These are phyloP conservation scores for Tillandsia leiboldiana DNA, from an alignment of 176 grass and related monocot genomes.

Conservation along the genomic window DNA sequence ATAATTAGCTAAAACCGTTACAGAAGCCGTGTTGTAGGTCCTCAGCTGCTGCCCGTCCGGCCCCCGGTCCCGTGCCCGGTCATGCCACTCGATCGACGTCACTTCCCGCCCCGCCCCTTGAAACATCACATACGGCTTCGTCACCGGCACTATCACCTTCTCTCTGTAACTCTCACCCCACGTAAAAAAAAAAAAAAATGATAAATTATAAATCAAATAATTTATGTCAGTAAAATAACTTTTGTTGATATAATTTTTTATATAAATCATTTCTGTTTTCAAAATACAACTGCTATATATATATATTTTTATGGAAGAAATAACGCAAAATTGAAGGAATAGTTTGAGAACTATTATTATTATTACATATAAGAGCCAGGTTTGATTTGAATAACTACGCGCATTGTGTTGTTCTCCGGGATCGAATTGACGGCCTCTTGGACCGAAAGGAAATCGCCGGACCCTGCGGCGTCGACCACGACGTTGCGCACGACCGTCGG, in stretches of 20 bases:
- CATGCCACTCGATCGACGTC: constrained; percentile 95
- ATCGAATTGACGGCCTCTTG: constrained; percentile 80
- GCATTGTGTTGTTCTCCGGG: constrained; percentile 61
- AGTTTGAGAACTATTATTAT: neutral
- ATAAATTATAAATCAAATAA: neutral
- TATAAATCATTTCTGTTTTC: neutral
- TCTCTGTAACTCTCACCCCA: constrained; percentile 35
- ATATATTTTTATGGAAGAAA: neutral
- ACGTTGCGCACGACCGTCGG: constrained; percentile 47
- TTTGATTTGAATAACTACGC: constrained; percentile 67
- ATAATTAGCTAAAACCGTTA: constrained; percentile 86
- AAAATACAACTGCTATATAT: neutral
- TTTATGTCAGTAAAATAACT: too few relatives aligned
- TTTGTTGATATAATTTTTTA: neutral
- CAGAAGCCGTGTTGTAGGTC: constrained; percentile 93
- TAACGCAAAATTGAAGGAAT: neutral
- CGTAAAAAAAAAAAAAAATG: neutral
- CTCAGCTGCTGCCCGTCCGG: constrained; percentile 78
- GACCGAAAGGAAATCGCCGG: constrained; percentile 74
- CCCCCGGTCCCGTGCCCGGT: constrained; percentile 71
- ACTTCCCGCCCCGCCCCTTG: constrained; percentile 57
- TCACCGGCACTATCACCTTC: constrained; percentile 75
- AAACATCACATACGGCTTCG: constrained; percentile 90
- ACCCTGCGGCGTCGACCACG: constrained; percentile 68
- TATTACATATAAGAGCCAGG: constrained; percentile 70